These are phyloP conservation scores for Leccinum variicolor DNA, from an alignment of 768 basidiomycete genomes.

Conservation along the genomic window DNA sequence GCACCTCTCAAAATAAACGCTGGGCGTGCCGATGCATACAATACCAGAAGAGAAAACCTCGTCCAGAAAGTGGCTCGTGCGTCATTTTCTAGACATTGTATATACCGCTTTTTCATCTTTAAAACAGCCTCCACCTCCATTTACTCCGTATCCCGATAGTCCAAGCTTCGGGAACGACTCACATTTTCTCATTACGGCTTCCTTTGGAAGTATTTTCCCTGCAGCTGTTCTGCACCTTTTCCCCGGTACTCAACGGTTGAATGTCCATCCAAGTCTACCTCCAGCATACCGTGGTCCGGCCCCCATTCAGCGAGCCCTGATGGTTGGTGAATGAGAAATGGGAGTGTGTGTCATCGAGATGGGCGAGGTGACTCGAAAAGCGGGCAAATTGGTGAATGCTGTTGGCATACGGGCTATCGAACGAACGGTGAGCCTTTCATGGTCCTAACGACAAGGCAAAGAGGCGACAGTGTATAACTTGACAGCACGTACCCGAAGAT, in stretches of 20 bases:
- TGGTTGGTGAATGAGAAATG: constrained; percentile 62
- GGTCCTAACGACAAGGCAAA: not conserved
- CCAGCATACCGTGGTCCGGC: constrained; percentile 88
- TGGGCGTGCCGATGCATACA: constrained; percentile 51
- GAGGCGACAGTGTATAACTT: not conserved
- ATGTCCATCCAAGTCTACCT: constrained; percentile 87
- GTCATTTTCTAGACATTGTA: constrained; percentile 14
- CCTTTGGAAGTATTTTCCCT: constrained; percentile 86
- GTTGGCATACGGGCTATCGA: constrained; percentile 65
- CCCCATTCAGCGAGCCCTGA: constrained; percentile 81
- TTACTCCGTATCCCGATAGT: constrained; percentile 13
- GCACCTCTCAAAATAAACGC: constrained; percentile 62
- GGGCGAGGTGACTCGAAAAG: constrained; percentile 48
- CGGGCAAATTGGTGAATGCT: constrained; percentile 64
- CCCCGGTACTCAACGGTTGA: constrained; percentile 56
- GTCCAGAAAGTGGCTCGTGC: constrained; percentile 64
- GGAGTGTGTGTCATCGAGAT: constrained; percentile 83
- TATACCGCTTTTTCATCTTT: constrained; percentile 18
- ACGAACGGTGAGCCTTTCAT: constrained; percentile 44
- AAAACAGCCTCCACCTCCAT: constrained; percentile 41
- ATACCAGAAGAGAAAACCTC: constrained; percentile 59
- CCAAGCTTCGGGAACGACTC: constrained; percentile 27
- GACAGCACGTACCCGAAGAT: constrained; percentile 50
- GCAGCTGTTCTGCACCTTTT: constrained; percentile 60
- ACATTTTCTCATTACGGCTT: constrained; percentile 79